Evolutionary conservation across 2,329 filamentous ascomycete genomes (phyloP), one percentile per base, ranked within the genome.

Genomic region (Pseudocercospora musae): DNA sequence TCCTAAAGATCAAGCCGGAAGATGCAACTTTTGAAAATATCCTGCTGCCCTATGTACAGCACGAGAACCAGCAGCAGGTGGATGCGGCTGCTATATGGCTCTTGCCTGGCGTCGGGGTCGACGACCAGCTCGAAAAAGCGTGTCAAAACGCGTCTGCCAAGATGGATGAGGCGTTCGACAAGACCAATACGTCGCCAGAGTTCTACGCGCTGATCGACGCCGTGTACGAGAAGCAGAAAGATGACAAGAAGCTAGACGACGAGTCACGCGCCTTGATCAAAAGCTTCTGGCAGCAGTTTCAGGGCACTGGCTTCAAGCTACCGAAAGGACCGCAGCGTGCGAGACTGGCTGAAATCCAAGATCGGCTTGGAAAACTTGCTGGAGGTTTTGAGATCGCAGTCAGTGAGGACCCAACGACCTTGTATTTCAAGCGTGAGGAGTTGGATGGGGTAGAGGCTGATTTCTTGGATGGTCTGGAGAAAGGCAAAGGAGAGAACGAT

Each of bases 301-400:
- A 92, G 70, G 82, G 85, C 58, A 91, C 91, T 72, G 90, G 90
- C 6, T 78, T 93, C 50, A 85, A 85, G 4, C 78, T 93, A 50
- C 86, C 89, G 1, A 83, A 84, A 23, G 89, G 89, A 0, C 78
- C 82, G 4, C 81, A 91, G 78, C 80, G 89, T 65, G 89, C 91
- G 67, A 84, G 89, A 56, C 92, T 92, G 82, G 92, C 91, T 79
- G 88, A 89, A 75, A 91, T 93, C 77, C 90, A 90, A 82, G 89
- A 90, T 80, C 81, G 89, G 8, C 80, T 93, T 56, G 88, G 85
- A 68, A 83, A 88, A 73, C 84, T 93, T 67, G 81, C 83, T 70
- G 91, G 91, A 60, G 81, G 86, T 63, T 90, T 89, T 75, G 85
- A 88, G 70, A 91, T 90, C 79, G 89, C 88, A 69, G 79, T 92